phyloP scores from a whole-genome alignment of 2,329 filamentous ascomycete species.

The Stemphylium lycopersici region DNA sequence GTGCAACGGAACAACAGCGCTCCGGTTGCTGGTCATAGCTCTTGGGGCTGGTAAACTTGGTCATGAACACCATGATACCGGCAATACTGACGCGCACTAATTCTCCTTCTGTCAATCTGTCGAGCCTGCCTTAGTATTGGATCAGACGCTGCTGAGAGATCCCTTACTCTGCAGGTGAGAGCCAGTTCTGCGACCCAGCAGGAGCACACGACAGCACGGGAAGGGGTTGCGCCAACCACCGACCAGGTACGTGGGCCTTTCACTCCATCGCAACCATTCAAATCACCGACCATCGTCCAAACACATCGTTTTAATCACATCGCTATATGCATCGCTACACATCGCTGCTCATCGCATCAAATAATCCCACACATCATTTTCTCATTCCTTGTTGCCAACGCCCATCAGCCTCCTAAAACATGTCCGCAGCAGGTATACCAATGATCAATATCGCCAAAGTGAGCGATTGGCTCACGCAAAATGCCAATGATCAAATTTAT shows the following conservation, averaged over 20 bases:
- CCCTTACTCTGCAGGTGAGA: conserved; percentile 2
- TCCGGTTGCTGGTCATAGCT: conserved; percentile 26
- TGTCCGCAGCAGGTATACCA: conserved; percentile 17
- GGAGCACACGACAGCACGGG: conserved; percentile 13
- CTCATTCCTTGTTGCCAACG: conserved; percentile 2
- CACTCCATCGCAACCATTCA: conserved; percentile 3
- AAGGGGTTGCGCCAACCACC: conserved; percentile 15
- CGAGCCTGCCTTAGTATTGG: conserved; percentile 4
- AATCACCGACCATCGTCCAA: background rate
- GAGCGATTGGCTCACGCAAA: conserved; percentile 53
- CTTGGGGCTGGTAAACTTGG: conserved; percentile 11
- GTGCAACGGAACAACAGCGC: conserved; percentile 15
- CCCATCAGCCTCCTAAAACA: conserved; percentile 19
- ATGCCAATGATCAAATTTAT: conserved; percentile 53
- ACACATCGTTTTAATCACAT: background rate
- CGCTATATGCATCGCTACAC: too few species aligned
- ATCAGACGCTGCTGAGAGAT: background rate
- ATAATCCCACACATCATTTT: background rate
- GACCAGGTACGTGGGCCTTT: conserved; percentile 21
- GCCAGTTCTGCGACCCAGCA: conserved; percentile 7
- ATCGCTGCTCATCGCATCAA: background rate
- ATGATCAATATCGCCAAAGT: conserved; percentile 56
- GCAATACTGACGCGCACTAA: conserved; percentile 6
- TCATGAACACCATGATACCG: conserved; percentile 20
- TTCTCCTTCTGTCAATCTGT: background rate